Evolutionary conservation across 2,329 filamentous ascomycete genomes (phyloP), one percentile per base, ranked within the genome.

Genomic region (Laburnicola sp.): DNA sequence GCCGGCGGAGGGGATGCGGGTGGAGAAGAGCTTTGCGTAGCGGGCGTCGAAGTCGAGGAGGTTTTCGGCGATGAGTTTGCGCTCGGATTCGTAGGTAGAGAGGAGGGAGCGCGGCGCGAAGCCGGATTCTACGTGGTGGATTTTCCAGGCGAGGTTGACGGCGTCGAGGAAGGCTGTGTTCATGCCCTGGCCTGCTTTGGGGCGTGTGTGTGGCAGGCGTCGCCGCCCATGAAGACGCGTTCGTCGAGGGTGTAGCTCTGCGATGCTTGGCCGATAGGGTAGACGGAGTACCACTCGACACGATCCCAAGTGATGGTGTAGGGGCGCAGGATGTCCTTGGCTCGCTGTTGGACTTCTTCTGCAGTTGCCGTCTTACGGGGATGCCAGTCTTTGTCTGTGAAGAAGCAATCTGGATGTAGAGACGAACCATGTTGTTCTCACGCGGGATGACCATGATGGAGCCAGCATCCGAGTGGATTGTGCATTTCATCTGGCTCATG

Each of bases 111-210:
- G 86, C 27, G 85, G 76, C 1, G 91, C 89, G 60, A 96, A 89
- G 9, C 91, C 91, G 25, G 82, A 80, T 69, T 96, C 91, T 7
- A 97, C 93, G 31, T 89, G 86, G 69, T 96, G 92, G 45, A 97
- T 89, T 77, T 97, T 97, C 92, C 92, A 97, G 6, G 92, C 92
- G 35, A 97, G 79, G 72, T 97, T 97, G 53, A 91, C 83, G 0
- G 91, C 91, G 63, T 80, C 78, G 41, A 80, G 72, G 73, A 82
- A 82, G 22, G 82, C 78, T 57, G 82, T 83, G 74, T 83, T 83
- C 80, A 82, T 86, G 50, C 83, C 83, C 63, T 86, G 83, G 11
- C 83, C 83, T 10, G 83, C 83, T 71, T 86, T 86, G 48, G 83
- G 83, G 76, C 67, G 69, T 86, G 83, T 2, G 83, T 86, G 68